phyloP scores from a whole-genome alignment of 2,329 filamentous ascomycete genomes.

The Cryoendolithus antarcticus region DNA sequence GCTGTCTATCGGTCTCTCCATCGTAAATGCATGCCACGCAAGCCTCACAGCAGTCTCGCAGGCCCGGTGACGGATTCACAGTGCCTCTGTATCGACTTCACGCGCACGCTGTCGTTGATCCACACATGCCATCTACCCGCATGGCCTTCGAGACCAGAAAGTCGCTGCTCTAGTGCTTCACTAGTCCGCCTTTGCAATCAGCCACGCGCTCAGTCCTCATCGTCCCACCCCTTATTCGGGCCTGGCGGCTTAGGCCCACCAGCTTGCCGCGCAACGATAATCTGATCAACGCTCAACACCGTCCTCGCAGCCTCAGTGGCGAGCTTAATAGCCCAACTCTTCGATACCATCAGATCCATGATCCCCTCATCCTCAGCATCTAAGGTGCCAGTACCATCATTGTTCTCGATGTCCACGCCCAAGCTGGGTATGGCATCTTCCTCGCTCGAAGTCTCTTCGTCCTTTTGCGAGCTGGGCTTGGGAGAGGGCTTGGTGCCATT shows the following conservation, averaged over 20 bases:
- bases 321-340: conserved; percentile 94
- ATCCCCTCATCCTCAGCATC: conserved; percentile 84
- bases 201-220: conserved; percentile 33
- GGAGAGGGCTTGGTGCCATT: conserved; percentile 1
- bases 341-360: conserved; percentile 79
- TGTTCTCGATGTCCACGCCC: conserved; percentile 91
- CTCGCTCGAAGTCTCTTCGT: conserved; percentile 29
- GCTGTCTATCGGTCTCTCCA: no score
- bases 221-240: conserved; percentile 72
- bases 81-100: no score
- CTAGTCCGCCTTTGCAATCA: conserved; percentile 1
- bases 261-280: conserved; percentile 94
- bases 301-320: conserved; percentile 91
- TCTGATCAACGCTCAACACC: conserved; percentile 92
- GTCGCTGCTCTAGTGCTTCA: no score
- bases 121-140: no score
- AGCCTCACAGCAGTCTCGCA: no score
- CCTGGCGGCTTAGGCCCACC: conserved; percentile 94
- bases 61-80: no score
- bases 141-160: no score
- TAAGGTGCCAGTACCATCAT: conserved; percentile 65
- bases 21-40: no score
- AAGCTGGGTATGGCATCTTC: conserved; percentile 75
- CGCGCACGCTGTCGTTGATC: no score
- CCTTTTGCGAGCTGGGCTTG: conserved; percentile 7